Conservation (phyloP, 2,329 filamentous ascomycete genomes). For the Scortechinia acanthostroma region DNA sequence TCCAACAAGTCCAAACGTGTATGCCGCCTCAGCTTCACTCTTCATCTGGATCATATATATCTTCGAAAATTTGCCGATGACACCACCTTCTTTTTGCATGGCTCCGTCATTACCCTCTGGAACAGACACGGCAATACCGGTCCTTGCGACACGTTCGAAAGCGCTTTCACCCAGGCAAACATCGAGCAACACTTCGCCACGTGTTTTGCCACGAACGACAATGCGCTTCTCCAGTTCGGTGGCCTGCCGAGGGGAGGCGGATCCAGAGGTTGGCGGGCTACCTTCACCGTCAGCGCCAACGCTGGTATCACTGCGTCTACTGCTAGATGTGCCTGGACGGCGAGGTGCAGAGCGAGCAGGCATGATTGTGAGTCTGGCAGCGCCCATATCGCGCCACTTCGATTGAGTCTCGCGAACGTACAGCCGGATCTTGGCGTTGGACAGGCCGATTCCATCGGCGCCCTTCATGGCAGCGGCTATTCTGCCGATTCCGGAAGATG, state of each 20-base stretch:
- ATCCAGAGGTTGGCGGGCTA: neutral
- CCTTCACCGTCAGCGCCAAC: neutral
- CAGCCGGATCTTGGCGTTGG: conserved; percentile 57
- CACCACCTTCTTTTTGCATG: neutral
- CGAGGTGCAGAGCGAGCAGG: conserved; percentile 31
- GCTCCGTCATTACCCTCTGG: conserved; percentile 28
- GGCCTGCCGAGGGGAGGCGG: conserved; percentile 14
- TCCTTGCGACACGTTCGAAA: conserved; percentile 60
- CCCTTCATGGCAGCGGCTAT: conserved; percentile 1
- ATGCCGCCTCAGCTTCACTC: conserved; percentile 1
- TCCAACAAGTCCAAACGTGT: neutral
- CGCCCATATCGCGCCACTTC: conserved; percentile 62
- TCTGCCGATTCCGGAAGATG: neutral
- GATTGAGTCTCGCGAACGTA: conserved; percentile 50
- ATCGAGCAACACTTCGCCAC: conserved; percentile 47
- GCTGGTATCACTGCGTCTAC: neutral
- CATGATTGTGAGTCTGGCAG: conserved; percentile 48
- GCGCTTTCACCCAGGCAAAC: conserved; percentile 55
- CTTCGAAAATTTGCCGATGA: neutral
- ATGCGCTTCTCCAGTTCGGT: conserved; percentile 48
- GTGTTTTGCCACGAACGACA: conserved; percentile 30
- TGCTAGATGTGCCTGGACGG: conserved; percentile 13
- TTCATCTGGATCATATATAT: conserved; percentile 3
- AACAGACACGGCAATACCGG: conserved; percentile 61
- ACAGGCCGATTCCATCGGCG: conserved; percentile 24